phyloP scores from a whole-genome alignment of 2,329 filamentous ascomycete species.

The Pezicula rhizophila region DNA sequence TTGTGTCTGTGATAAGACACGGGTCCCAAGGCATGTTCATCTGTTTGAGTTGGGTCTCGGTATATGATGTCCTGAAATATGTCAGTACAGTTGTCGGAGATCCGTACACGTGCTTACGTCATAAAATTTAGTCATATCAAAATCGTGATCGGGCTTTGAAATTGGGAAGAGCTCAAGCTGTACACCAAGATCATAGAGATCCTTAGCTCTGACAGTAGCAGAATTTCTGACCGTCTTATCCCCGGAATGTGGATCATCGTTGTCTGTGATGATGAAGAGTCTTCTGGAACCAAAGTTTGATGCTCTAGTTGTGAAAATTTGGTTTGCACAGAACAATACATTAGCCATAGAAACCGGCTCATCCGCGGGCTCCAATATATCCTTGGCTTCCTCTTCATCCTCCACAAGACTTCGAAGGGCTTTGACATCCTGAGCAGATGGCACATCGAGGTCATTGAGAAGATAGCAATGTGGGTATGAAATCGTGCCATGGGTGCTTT shows the following conservation, averaged over 20 bases:
- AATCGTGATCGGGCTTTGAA: constrained; percentile 60
- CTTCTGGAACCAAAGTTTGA: constrained; percentile 89
- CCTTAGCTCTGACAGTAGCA: constrained; percentile 82
- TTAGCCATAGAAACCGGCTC: constrained; percentile 77
- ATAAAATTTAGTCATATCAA: constrained; percentile 84
- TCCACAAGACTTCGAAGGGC: constrained; percentile 69
- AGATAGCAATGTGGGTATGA: constrained; percentile 90
- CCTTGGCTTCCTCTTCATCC: constrained; percentile 64
- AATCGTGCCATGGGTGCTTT: constrained; percentile 47
- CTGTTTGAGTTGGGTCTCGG: constrained; percentile 66
- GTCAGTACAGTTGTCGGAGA: constrained; percentile 13
- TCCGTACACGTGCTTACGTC: constrained; percentile 50
- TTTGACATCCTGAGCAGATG: constrained; percentile 82
- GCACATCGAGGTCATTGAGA: constrained; percentile 80
- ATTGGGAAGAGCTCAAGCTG: constrained; percentile 92
- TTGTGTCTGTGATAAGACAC: constrained; percentile 54
- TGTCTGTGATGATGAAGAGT: constrained; percentile 93
- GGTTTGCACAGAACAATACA: constrained; percentile 89
- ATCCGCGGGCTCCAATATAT: constrained; percentile 63
- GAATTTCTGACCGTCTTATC: constrained; percentile 69
- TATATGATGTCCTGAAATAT: constrained; percentile 77
- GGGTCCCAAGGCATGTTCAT: constrained; percentile 50
- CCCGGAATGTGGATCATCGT: constrained; percentile 74
- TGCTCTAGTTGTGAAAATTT: constrained; percentile 91
- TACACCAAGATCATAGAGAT: constrained; percentile 89